Evolutionary conservation across 2,329 filamentous ascomycete genomes (phyloP).

Genomic region (Diaporthe helianthi): DNA sequence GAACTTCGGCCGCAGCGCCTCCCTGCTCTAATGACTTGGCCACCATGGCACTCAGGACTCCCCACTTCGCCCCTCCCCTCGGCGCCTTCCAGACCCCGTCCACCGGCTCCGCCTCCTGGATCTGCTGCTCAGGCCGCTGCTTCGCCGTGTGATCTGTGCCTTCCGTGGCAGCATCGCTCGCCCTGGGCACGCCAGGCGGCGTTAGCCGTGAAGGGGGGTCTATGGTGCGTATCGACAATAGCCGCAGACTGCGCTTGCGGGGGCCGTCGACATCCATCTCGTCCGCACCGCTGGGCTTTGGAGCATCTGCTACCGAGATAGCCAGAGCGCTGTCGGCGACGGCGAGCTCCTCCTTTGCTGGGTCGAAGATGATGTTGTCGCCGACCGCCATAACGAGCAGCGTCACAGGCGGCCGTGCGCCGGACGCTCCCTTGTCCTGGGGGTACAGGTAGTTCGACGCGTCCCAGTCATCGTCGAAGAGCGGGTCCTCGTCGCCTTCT

Average conservation of each 20-base stretch:
- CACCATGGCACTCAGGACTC: slow-evolving; percentile 75
- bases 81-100: slow-evolving; percentile 88
- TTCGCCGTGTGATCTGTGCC: slow-evolving; percentile 45
- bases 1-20: slow-evolving; percentile 84
- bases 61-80: slow-evolving; percentile 80
- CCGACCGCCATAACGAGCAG: slow-evolving; percentile 88
- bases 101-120: slow-evolving; percentile 60
- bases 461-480: slow-evolving; percentile 98
- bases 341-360: slow-evolving; percentile 86
- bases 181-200: slow-evolving; percentile 72
- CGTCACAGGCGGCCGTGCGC: slow-evolving; percentile 79
- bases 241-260: slow-evolving; percentile 55
- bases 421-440: slow-evolving; percentile 46
- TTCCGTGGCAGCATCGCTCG: slow-evolving; percentile 62
- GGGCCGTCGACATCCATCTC: slow-evolving; percentile 51
- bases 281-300: slow-evolving; percentile 36
- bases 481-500: slow-evolving; percentile 90
- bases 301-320: slow-evolving; percentile 72
- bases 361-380: slow-evolving; percentile 92
- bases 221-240: slow-evolving; percentile 75
- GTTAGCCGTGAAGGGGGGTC: slow-evolving; percentile 78
- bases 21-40: slow-evolving; percentile 77
- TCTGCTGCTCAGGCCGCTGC: slow-evolving; percentile 47
- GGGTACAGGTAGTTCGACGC: slow-evolving; percentile 80
- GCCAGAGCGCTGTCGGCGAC: slow-evolving; percentile 91